Percentiles rank a stretch among this genome's conserved stretches.
Conservation (phyloP, 75 land plant species). For the Cupressus sempervirens region DNA sequence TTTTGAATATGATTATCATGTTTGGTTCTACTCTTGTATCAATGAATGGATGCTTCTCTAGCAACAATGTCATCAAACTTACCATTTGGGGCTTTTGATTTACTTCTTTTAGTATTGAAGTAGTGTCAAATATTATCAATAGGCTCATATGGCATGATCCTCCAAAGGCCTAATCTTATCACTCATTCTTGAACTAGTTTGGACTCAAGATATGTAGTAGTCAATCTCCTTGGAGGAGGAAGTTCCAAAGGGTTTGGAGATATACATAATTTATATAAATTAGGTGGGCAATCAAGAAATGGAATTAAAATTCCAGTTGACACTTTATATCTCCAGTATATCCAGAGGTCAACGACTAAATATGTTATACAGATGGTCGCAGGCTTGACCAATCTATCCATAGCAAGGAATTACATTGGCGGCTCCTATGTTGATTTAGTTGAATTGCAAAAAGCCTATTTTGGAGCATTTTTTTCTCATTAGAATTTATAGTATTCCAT, state of each 20-base stretch:
- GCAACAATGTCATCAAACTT: too few species aligned
- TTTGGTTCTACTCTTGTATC: too few species aligned
- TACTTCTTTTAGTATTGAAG: too few species aligned
- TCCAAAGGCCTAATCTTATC: neutral
- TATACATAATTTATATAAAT: constrained; percentile 39
- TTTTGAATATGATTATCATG: too few species aligned
- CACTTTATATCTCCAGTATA: constrained; percentile 46
- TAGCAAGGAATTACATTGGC: constrained; percentile 29
- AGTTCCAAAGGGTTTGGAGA: constrained; percentile 31
- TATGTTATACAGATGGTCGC: constrained; percentile 30
- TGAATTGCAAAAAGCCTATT: constrained; percentile 58
- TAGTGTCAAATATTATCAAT: too few species aligned
- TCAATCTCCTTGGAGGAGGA: constrained; percentile 34
- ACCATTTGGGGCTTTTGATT: too few species aligned
- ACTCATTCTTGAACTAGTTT: neutral
- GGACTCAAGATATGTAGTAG: constrained; percentile 41
- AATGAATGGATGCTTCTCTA: too few species aligned
- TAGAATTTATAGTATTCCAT: constrained; percentile 59
- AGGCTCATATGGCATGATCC: too few species aligned
- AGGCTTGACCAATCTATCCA: constrained; percentile 35
- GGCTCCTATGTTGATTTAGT: constrained; percentile 48
- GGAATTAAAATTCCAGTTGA: constrained; percentile 46
- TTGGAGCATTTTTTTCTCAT: constrained; percentile 48
- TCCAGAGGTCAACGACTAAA: constrained; percentile 44
- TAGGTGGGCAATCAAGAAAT: constrained; percentile 28